phyloP scores from a whole-genome alignment of 2,329 filamentous ascomycete species.

The Plectosphaerella sp. region DNA sequence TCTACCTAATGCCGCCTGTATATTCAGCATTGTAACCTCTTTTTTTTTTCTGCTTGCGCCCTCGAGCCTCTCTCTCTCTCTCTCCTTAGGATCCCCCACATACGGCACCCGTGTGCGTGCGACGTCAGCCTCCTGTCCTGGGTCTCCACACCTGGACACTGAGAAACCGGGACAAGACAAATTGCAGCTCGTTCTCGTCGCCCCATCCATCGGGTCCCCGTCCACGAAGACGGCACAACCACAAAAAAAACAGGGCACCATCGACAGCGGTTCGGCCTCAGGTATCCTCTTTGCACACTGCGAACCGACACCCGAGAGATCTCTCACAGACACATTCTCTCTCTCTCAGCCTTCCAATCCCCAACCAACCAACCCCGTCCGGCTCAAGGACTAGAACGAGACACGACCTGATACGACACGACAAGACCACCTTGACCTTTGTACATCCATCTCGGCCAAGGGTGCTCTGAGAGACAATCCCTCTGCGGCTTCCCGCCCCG shows the following conservation, averaged over 20 bases:
- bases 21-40: slow-evolving; percentile 12
- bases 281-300: too few relatives aligned
- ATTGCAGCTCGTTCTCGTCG: not conserved
- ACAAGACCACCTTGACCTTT: too few relatives aligned
- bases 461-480: not conserved
- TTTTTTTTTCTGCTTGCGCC: slow-evolving; percentile 5
- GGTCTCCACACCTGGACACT: not conserved
- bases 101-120: not conserved
- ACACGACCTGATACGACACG: too few relatives aligned
- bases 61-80: not conserved
- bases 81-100: not conserved
- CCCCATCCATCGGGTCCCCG: not conserved
- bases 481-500: slow-evolving; percentile 6
- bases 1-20: slow-evolving; percentile 14
- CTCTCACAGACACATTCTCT: too few relatives aligned
- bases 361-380: too few relatives aligned
- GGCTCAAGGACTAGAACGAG: too few relatives aligned
- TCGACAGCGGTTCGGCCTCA: not conserved
- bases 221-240: not conserved
- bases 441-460: too few relatives aligned
- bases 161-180: not conserved
- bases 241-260: slow-evolving; percentile 2
- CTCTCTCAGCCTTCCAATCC: too few relatives aligned
- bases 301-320: too few relatives aligned
- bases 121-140: not conserved